Evolutionary conservation across 1,284 basidiomycete species (phyloP), one percentile per base, ranked within the genome.

Genomic region (Malassezia sp.): DNA sequence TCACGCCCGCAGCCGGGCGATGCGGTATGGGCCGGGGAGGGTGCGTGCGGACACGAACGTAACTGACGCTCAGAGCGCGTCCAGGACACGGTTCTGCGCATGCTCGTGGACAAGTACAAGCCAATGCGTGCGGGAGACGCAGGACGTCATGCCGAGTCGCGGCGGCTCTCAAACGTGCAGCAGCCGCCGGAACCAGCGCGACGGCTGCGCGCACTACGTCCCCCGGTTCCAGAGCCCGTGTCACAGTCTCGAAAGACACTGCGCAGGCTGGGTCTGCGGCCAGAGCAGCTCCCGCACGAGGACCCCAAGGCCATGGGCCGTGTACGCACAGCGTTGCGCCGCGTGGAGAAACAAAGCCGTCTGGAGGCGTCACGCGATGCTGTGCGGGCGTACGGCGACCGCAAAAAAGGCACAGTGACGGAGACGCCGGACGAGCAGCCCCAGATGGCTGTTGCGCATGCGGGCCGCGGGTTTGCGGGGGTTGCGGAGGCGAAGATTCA

Each of bases 291-390:
- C 0, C 56, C 60, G 3, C 26, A 74, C 0, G 60, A 75, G 3
- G 77, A 80, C 53, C 76, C 80, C 12, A 74, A 75, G 45, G 35
- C 47, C 28, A 48, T 48, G 46, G 21, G 28, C 18, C 21, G 42
- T 11, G 21, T 48, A 8, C 39, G 46, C 2, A 20, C 37, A 1
- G 23, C 46, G 18, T 26, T 48, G 22, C 33, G 40, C 6, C 33
- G 40, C 12, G 35, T 35, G 2, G 18, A 35, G 14, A 21, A 31
- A 1, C 40, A 17, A 4, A 36, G 32, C 12, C 39, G 39, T 2
- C 15, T 48, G 6, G 40, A 42, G 18, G 20, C 26, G 10, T 24
- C 38, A 24, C 18, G 40, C 29, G 33, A 37, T 18, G 11, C 38
- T 5, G 29, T 21, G n/a, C 17, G 21, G 9, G 18, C 27, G 14